Base-by-base conservation (phyloP, 148 eudicot genomes). In the Rhododendron griersonianum region DNA sequence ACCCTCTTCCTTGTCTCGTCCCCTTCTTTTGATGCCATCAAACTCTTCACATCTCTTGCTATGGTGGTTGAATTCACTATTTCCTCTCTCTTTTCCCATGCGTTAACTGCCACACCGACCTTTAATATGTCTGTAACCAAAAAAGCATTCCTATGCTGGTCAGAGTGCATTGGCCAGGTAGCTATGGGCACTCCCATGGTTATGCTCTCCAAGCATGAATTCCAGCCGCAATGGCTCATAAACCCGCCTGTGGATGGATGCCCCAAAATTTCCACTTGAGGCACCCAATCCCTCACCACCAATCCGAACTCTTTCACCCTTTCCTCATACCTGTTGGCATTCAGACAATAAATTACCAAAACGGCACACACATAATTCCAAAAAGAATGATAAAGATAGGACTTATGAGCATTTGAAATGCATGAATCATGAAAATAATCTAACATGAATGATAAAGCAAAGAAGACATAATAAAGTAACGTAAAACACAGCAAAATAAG, bases 181-280 rank as follows among this genome's bases (percentile, higher is more conserved):
- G 23, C 47, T 8, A 81, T 19, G 6, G 83, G 83, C 45, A 57
- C 83, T 35, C 83, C 48, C 28, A 19, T 19, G 69, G 30, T 35
- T 11, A 81, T 57, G 5, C 71, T 81, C 83, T 57, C 83, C 71
- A 81, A 11, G 15, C 71, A 55, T 5, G 83, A 81, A 57, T 81
- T 81, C 83, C 83, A 57, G 9, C 47, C 83, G 14, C 83, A 57
- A 33, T 57, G 83, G 5, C 47, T 81, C 71, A 57, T 81, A 44
- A 81, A 81, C 4, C 83, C 69, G 0, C 50, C 50, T 1, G 16
- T 81, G 21, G 48, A 81, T 37, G 7, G 47, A 0, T 81, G 83
- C 8, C 28, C 69, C 48, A 57, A 37, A 19, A 81, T 81, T 57
- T 81, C 83, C 3, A 18, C 5, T 57, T 81, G 30, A 21, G 83